Conservation (phyloP, 495 filamentous ascomycete genomes). For the Annulohypoxylon stygium region DNA sequence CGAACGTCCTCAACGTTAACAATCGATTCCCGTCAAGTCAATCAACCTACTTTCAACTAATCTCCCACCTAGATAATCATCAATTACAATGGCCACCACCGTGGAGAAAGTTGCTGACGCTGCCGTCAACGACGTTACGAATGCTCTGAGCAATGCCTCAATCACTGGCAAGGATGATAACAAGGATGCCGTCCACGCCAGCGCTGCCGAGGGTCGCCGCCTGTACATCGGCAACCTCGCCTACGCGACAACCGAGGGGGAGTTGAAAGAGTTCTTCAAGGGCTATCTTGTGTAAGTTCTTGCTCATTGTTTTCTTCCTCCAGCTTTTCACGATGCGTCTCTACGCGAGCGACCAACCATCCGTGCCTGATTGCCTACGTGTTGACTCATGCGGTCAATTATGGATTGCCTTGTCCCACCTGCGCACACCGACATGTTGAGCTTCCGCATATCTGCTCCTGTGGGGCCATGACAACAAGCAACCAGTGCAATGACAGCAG, state of each 20-base stretch:
- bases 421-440: constrained; percentile 12
- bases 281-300: constrained; percentile 94
- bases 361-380: constrained; percentile 11
- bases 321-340: constrained; percentile 4
- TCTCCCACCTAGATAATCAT: constrained; percentile 54
- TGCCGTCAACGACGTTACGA: constrained; percentile 84
- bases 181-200: constrained; percentile 90
- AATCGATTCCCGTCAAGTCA: constrained; percentile 52
- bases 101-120: constrained; percentile 72
- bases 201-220: constrained; percentile 97
- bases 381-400: constrained; percentile 19
- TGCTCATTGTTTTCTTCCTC: constrained; percentile 2
- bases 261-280: constrained; percentile 99
- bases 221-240: constrained; percentile 99
- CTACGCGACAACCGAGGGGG: constrained; percentile 99
- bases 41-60: constrained; percentile 53
- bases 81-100: constrained; percentile 70
- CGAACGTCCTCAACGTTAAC: constrained; percentile 59
- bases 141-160: constrained; percentile 81
- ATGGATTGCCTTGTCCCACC: constrained; percentile 31
- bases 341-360: neutral
- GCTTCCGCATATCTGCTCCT: constrained; percentile 2
- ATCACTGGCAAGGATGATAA: constrained; percentile 70
- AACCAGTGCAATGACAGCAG: neutral
- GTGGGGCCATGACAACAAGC: constrained; percentile 3